Base-by-base conservation (phyloP, 2,329 filamentous ascomycete genomes). In the Parastagonospora nodorum region DNA sequence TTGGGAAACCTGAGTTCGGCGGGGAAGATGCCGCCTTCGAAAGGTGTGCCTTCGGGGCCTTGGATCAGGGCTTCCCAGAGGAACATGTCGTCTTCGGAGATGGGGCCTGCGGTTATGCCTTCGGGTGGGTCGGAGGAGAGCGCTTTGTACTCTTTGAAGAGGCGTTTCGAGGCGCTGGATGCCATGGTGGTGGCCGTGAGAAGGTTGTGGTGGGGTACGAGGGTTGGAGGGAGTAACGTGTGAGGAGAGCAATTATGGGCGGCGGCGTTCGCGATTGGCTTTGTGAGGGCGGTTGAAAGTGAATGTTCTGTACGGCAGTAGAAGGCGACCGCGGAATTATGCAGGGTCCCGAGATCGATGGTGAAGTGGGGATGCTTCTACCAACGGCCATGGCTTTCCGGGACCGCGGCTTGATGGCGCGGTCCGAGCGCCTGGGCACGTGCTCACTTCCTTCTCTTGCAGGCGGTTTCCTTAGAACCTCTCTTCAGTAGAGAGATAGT, bases 41-140 rank as follows among this genome's bases (percentile, higher is more conserved):
- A 99, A 1, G 94, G 94, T 1, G 94, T 99, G 56, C 89, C 94
- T 69, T 96, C 92, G 10, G 94, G 94, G 0, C 94, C 94, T 75
- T 96, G 88, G 67, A 99, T 97, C 56, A 97, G 80, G 8, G 92
- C 94, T 78, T 99, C 94, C 94, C 94, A 99, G 68, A 90, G 81
- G 66, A 97, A 89, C 71, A 97, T 87, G 78, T 99, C 92, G 74
- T 97, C 94, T 80, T 99, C 94, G 59, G 84, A 89, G 54, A 97
- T 81, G 30, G 94, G 94, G 15, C 94, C 94, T 12, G 94, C 94
- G 51, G 90, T 96, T 77, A 99, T 97, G 74, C 94, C 94, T 55
- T 97, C 93, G n/a, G 93, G 93, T 0, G 93, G 91, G 76, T 95
- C 94, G 69, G 91, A 93, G 57, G 92, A 94, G 57, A 99, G 88